Conservation (phyloP, 306 rosid genomes). For the Acacia confusa region DNA sequence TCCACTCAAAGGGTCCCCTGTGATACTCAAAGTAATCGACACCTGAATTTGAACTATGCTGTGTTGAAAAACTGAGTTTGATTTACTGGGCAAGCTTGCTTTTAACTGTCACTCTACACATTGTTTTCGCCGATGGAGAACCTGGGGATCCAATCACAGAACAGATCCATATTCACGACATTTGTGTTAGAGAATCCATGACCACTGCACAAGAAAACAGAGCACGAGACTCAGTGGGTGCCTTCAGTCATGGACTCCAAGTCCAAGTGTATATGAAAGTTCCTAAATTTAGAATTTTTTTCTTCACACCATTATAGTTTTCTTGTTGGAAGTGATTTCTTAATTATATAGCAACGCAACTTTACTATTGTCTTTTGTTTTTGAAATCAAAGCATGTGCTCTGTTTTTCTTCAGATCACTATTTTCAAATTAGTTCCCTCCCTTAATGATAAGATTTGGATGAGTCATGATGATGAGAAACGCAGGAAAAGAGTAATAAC, state of each 20-base stretch:
- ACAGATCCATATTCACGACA: neutral
- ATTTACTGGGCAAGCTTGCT: neutral
- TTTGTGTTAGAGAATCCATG: neutral
- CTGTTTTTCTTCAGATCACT: neutral
- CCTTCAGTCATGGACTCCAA: no score
- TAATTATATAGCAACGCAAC: slow-evolving; percentile 35
- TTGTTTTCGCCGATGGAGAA: neutral
- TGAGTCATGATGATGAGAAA: neutral
- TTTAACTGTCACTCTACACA: neutral
- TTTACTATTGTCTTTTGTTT: slow-evolving; percentile 22
- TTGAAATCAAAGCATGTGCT: neutral
- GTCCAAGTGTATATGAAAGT: slow-evolving; percentile 11
- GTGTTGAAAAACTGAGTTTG: neutral
- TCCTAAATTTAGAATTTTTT: slow-evolving; percentile 10
- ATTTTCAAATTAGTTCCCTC: neutral
- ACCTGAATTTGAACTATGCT: no score
- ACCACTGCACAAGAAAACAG: neutral
- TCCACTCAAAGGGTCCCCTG: no score
- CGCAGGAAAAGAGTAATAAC: neutral
- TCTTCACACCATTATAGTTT: neutral
- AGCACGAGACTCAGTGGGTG: no score
- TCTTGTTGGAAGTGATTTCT: slow-evolving; percentile 39
- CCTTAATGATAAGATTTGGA: neutral
- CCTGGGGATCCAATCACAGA: neutral
- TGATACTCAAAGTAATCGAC: no score